Base-by-base conservation (phyloP, 257 asterid genomes). In the Penstemon davidsonii region DNA sequence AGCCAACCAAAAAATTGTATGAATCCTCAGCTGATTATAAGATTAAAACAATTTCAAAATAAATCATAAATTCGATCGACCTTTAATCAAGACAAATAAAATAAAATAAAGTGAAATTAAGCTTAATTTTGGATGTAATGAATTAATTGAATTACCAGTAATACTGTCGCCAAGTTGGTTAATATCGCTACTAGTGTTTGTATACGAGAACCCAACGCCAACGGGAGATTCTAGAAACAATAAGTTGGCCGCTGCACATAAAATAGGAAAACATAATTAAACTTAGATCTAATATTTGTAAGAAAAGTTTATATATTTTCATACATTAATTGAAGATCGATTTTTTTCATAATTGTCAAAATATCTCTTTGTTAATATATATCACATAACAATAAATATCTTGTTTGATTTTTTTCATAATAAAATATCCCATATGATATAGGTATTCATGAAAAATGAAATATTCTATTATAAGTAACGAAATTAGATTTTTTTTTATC, bases 151-250 rank as follows among this genome's bases (percentile, higher is more conserved):
- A 55, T 25, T 75, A 89, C 98, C 98, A 8, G 96, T 80, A 47
- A 78, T 54, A 2, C 56, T 56, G 73, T 93, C 98, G 11, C 95
- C 97, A 10, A 90, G 89, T 60, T 73, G 52, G 1, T 73, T 76
- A 49, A 90, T 65, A 68, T 93, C 98, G 58, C 70, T 74, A 36
- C 76, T 72, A 8, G 94, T 93, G 84, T 93, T 93, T 58, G 96
- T 85, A 74, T 90, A 93, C 7, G 98, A 93, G 75, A 88, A 93
- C 57, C 97, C 98, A 73, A 90, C 97, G 8, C 98, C 98, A 65
- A 81, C 84, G 1, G 98, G 98, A 10, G 97, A 81, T 74, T 93
- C 97, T 72, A 93, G 33, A 68, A 93, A 87, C 9, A 93, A 78
- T 71, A 93, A 80, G 69, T 93, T 93, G 38, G 94, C 95, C 13